phyloP scores from a whole-genome alignment of 352 stramenopile genomes.

The Hyaloperonospora brassicae region DNA sequence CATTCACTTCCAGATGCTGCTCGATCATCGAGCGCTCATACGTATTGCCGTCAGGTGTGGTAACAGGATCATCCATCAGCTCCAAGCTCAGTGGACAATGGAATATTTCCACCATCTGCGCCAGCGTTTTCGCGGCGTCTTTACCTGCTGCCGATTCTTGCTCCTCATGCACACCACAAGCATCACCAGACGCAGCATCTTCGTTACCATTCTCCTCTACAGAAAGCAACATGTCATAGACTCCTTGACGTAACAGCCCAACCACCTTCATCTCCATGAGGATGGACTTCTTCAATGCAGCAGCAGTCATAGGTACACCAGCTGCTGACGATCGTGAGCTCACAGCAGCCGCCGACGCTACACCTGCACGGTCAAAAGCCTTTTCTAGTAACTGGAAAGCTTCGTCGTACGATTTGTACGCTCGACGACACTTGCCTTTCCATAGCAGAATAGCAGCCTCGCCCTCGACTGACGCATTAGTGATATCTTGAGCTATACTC shows the following conservation, averaged over 20 bases:
- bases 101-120: conserved; percentile 66
- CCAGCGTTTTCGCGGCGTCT: conserved; percentile 36
- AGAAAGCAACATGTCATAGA: conserved; percentile 39
- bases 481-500: conserved; percentile 32
- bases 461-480: conserved; percentile 27
- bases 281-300: conserved; percentile 41
- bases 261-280: conserved; percentile 63
- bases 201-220: conserved; percentile 10
- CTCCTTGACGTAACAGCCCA: conserved; percentile 35
- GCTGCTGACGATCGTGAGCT: conserved; percentile 30
- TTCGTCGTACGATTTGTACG: conserved; percentile 42
- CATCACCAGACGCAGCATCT: conserved; percentile 4
- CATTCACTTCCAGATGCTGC: conserved; percentile 60
- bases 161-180: conserved; percentile 4
- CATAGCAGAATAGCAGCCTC: conserved; percentile 50
- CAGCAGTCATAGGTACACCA: conserved; percentile 14
- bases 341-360: conserved; percentile 26
- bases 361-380: conserved; percentile 44
- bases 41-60: conserved; percentile 61
- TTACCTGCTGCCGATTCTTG: conserved; percentile 1
- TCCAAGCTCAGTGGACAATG: conserved; percentile 67
- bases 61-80: conserved; percentile 70
- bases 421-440: conserved; percentile 55
- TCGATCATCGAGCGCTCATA: conserved; percentile 79
- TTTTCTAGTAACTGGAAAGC: conserved; percentile 38